Conservation (phyloP, 192 early-diverging fungal genomes). For the Coemansia sp. region DNA sequence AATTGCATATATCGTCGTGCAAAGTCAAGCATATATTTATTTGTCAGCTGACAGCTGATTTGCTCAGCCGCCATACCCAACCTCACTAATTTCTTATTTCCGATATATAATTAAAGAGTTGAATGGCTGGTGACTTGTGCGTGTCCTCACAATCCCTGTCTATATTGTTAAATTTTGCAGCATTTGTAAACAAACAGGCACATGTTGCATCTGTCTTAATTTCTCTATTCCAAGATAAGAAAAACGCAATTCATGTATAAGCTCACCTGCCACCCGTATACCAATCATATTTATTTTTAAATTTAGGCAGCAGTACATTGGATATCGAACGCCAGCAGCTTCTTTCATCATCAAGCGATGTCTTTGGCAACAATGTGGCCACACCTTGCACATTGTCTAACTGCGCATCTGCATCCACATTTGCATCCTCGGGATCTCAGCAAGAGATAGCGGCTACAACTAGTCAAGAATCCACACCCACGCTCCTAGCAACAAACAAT, state of each 20-base stretch:
- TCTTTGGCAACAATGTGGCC: constrained; percentile 1
- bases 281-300: not conserved
- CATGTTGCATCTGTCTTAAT: not conserved
- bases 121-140: too few species aligned
- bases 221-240: not conserved
- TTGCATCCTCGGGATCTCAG: not conserved
- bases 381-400: constrained; percentile 10
- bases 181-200: not conserved
- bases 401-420: constrained; percentile 10
- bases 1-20: too few species aligned
- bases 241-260: too few species aligned
- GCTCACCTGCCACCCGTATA: not conserved
- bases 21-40: too few species aligned
- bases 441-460: too few species aligned
- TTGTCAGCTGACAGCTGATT: too few species aligned
- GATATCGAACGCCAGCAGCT: constrained; percentile 26
- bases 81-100: too few species aligned
- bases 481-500: not conserved
- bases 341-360: constrained; percentile 2
- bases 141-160: too few species aligned
- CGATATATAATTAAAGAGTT: too few species aligned
- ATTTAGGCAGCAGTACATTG: constrained; percentile 7
- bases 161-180: not conserved
- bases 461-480: too few species aligned
- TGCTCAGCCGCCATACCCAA: too few species aligned